A percentile compares a stretch with the other conserved stretches of the same genome.
Evolutionary conservation across 179 eudicot species (phyloP).

Genomic region (Drosera spatulata): DNA sequence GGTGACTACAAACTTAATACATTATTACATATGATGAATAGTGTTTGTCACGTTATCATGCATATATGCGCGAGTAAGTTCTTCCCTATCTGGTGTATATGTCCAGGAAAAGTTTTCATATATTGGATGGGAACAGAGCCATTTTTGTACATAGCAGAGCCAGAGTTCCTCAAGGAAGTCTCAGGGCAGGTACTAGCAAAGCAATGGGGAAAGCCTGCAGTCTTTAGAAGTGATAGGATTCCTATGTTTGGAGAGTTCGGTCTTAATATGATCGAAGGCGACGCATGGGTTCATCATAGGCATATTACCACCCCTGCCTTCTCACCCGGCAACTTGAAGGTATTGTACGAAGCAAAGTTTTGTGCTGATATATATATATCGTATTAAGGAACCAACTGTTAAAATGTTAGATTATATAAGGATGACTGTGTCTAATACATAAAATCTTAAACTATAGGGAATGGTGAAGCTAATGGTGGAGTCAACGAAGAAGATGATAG

Average conservation of each 20-base stretch:
- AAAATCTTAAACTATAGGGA: slow-evolving; percentile 22
- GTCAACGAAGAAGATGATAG: slow-evolving; percentile 45
- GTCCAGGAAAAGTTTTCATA: slow-evolving; percentile 69
- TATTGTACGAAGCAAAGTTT: slow-evolving; percentile 2
- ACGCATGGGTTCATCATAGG: slow-evolving; percentile 75
- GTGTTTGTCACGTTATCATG: no score
- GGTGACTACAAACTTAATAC: slow-evolving; percentile 24
- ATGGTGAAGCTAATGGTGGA: slow-evolving; percentile 76
- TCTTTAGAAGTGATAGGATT: slow-evolving; percentile 57
- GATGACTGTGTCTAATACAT: no score
- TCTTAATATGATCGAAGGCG: slow-evolving; percentile 69
- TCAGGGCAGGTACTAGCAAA: slow-evolving; percentile 50
- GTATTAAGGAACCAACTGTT: no score
- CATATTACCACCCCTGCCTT: slow-evolving; percentile 83
- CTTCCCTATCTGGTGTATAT: no score
- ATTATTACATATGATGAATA: no score
- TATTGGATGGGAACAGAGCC: slow-evolving; percentile 99
- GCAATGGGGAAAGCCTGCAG: slow-evolving; percentile 86
- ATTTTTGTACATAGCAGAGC: slow-evolving; percentile 71
- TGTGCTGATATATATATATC: no score
- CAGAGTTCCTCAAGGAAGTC: slow-evolving; percentile 65
- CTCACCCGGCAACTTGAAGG: slow-evolving; percentile 69
- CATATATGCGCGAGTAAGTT: no score
- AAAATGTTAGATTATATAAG: no score
- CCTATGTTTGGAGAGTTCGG: slow-evolving; percentile 87